Percentiles rank a stretch among this genome's conserved stretches.
Evolutionary conservation across 2,329 filamentous ascomycete genomes (phyloP).

Genomic region (Purpureocillium lavendulum): DNA sequence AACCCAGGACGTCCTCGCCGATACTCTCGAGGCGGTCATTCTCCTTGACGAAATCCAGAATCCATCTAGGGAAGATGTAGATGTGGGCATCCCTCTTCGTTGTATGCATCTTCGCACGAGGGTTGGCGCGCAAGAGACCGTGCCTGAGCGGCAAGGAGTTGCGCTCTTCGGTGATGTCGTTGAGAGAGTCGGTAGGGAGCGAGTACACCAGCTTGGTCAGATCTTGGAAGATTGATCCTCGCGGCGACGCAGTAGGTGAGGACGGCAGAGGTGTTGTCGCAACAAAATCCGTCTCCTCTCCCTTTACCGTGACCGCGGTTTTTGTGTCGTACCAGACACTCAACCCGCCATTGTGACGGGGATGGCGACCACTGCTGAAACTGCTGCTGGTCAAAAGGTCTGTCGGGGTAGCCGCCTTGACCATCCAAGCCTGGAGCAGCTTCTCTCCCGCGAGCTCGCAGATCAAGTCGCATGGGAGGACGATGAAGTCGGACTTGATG

Average conservation of each 20-base stretch:
- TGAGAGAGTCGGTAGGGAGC: conserved; percentile 81
- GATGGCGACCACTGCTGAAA: conserved; percentile 27
- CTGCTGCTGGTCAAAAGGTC: conserved; percentile 44
- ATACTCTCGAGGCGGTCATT: conserved; percentile 83
- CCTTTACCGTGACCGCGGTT: conserved; percentile 66
- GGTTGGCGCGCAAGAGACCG: conserved; percentile 64
- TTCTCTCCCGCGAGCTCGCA: conserved; percentile 81
- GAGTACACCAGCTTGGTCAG: conserved; percentile 77
- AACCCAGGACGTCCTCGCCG: conserved; percentile 84
- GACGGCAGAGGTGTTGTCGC: conserved; percentile 62
- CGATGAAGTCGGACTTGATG: conserved; percentile 78
- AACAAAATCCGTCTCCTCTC: conserved; percentile 89
- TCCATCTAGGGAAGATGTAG: conserved; percentile 89
- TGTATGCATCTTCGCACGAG: conserved; percentile 70
- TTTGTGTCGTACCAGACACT: conserved; percentile 90
- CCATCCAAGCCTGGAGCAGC: conserved; percentile 87
- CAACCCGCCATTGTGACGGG: conserved; percentile 62
- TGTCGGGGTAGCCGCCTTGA: conserved; percentile 63
- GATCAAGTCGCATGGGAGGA: conserved; percentile 88
- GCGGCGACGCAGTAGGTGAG: conserved; percentile 33
- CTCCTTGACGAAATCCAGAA: conserved; percentile 70
- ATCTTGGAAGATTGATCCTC: conserved; percentile 56
- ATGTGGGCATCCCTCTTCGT: conserved; percentile 87
- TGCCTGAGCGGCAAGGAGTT: conserved; percentile 68
- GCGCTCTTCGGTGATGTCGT: conserved; percentile 70